These are phyloP conservation scores for Ziziphus jujuba DNA, from an alignment of 306 rosid species.

Conservation along the genomic window DNA sequence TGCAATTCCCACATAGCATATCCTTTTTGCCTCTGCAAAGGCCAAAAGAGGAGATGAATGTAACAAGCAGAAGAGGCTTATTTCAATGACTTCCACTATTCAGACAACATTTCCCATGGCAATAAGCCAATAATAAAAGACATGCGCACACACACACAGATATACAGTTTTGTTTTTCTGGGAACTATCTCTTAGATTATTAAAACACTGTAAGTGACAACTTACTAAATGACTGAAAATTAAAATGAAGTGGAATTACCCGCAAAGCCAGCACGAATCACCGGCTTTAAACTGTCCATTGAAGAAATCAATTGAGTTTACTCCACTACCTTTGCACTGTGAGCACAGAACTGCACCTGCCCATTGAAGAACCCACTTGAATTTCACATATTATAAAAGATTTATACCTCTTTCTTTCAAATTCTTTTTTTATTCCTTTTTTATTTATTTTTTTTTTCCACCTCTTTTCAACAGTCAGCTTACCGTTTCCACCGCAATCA, in stretches of 20 bases:
- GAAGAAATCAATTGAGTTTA: slow-evolving; percentile 78
- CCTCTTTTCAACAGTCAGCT: neutral
- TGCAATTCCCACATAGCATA: slow-evolving; percentile 78
- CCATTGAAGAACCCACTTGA: neutral
- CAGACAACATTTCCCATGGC: too few relatives aligned
- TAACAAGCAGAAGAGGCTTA: neutral
- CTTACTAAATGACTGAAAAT: neutral
- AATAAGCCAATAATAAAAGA: too few relatives aligned
- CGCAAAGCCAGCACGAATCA: slow-evolving; percentile 90
- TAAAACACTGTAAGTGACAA: too few relatives aligned
- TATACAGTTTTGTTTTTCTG: too few relatives aligned
- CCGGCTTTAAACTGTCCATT: slow-evolving; percentile 84
- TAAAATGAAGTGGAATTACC: slow-evolving; percentile 36
- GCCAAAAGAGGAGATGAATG: neutral
- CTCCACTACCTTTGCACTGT: slow-evolving; percentile 84
- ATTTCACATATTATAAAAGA: neutral
- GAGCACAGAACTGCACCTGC: slow-evolving; percentile 66
- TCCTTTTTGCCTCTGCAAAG: slow-evolving; percentile 80
- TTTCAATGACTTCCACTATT: neutral
- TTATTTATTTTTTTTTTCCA: neutral
- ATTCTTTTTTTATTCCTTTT: too few relatives aligned
- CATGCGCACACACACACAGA: too few relatives aligned
- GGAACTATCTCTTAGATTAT: too few relatives aligned
- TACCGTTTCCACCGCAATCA: slow-evolving; percentile 88
- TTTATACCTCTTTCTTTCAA: too few relatives aligned